Conservation (phyloP, 768 basidiomycete genomes). For the Dioszegia crocea region DNA sequence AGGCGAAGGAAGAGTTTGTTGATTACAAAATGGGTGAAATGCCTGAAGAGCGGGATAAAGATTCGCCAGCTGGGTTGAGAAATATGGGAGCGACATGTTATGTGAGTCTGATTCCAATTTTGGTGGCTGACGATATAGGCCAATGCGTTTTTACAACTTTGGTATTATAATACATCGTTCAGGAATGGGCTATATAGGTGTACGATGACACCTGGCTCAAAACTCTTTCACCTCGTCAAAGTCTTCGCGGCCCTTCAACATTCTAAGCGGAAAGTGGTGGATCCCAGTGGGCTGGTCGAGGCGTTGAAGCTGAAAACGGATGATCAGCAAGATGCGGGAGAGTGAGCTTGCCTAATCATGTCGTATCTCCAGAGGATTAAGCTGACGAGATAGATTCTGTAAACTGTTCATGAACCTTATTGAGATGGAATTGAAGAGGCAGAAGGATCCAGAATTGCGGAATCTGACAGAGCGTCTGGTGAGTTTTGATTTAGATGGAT, state of each 20-base stretch:
- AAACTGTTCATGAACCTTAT: slow-evolving; percentile 90
- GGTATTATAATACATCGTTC: slow-evolving; percentile 83
- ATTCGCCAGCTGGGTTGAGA: slow-evolving; percentile 33
- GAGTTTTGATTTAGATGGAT: too few relatives aligned
- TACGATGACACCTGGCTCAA: slow-evolving; percentile 26
- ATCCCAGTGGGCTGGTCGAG: slow-evolving; percentile 78
- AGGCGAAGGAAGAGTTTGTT: slow-evolving; percentile 43
- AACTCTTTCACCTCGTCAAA: slow-evolving; percentile 52
- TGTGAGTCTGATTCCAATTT: slow-evolving; percentile 23
- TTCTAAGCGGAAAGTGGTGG: slow-evolving; percentile 65
- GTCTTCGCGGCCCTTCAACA: slow-evolving; percentile 78
- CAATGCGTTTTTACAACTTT: slow-evolving; percentile 91
- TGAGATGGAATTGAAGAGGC: slow-evolving; percentile 80
- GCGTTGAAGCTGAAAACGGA: slow-evolving; percentile 72
- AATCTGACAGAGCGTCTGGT: slow-evolving; percentile 73
- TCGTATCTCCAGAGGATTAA: not conserved
- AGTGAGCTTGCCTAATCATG: slow-evolving; percentile 56
- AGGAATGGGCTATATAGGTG: slow-evolving; percentile 78
- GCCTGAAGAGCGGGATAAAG: slow-evolving; percentile 1
- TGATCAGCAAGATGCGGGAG: slow-evolving; percentile 96
- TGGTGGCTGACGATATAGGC: slow-evolving; percentile 51
- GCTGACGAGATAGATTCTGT: slow-evolving; percentile 63
- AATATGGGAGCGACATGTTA: slow-evolving; percentile 97
- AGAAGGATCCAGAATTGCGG: slow-evolving; percentile 60
- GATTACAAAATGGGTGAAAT: slow-evolving; percentile 54